Percentiles rank a stretch among this genome's conserved stretches.
Conservation (phyloP, 208 protist species). For the Crithidia thermophila region DNA sequence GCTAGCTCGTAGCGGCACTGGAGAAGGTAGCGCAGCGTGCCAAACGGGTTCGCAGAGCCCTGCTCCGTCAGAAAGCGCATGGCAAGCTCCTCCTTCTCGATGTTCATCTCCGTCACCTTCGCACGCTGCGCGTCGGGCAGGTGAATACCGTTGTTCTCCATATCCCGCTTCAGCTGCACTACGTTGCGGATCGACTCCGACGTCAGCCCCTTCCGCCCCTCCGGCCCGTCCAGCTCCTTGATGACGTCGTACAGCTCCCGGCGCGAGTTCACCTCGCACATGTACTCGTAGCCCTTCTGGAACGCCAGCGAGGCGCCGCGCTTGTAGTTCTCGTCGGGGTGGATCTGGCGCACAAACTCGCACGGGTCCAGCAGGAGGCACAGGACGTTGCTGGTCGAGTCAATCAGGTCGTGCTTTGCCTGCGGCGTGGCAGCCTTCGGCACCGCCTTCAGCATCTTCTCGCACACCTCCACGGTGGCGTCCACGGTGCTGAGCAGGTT, state of each 20-base stretch:
- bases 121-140: constrained; percentile 74
- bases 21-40: constrained; percentile 80
- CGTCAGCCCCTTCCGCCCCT: constrained; percentile 64
- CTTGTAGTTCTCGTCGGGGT: constrained; percentile 88
- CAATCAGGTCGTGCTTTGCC: constrained; percentile 90
- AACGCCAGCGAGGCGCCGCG: constrained; percentile 78
- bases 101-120: constrained; percentile 86
- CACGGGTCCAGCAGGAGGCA: constrained; percentile 92
- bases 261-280: constrained; percentile 91
- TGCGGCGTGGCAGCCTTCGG: constrained; percentile 63
- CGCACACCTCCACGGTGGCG: constrained; percentile 73
- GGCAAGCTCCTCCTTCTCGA: constrained; percentile 88
- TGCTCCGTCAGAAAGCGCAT: constrained; percentile 85
- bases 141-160: constrained; percentile 94
- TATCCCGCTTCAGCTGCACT: constrained; percentile 87
- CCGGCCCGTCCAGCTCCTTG: constrained; percentile 67
- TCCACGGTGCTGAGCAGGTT: constrained; percentile 71
- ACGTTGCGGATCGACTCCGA: constrained; percentile 91
- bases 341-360: constrained; percentile 93
- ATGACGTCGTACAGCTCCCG: constrained; percentile 89
- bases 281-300: constrained; percentile 88
- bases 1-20: constrained; percentile 85
- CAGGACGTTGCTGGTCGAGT: constrained; percentile 91
- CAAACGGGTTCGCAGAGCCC: constrained; percentile 70
- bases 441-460: constrained; percentile 76